Evolutionary conservation across 2,329 filamentous ascomycete genomes (phyloP), one percentile per base, ranked within the genome.

Genomic region (Colletotrichum tabaci): DNA sequence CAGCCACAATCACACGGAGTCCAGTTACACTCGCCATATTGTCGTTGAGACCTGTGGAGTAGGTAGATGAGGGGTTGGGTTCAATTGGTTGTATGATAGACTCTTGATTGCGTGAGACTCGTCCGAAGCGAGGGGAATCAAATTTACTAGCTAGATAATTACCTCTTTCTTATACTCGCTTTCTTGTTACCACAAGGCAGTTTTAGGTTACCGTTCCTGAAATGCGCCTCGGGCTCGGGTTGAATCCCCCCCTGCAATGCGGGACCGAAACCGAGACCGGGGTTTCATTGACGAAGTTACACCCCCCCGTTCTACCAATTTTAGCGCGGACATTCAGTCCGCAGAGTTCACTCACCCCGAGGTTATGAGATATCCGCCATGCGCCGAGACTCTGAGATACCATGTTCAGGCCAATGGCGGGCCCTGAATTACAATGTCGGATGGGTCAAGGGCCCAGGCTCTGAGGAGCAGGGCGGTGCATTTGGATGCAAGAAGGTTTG

Each of bases 201-300:
- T 21, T 21, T 30, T 30, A 30, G 30, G 30, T 21, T 21, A 12
- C 46, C n/a, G n/a, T 49, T 21, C 46, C 21, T 7, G 30, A 4
- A 49, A 12, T n/a, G 9, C 10, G 46, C 10, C 35, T 57, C 35
- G 53, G 53, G 53, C 21, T 57, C 53, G 53, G 30, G 2, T 15
- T n/a, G 40, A 26, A 4, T 23, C 38, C 47, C 56, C 56, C 40
- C 63, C 30, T 38, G 53, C 0, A 57, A 57, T 57, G 53, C 53
- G 64, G 60, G 21, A 52, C 64, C 64, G 64, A 67, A 49, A 67
- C 64, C 64, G 64, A 67, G 38, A 61, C 44, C 56, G 64, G 46
- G 18, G 53, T 40, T 56, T 56, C 53, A 56, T 56, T 56, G 4
- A 16, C 53, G 35, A 35, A 16, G 40, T 56, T 35, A 52, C 50